Evolutionary conservation across 2,329 filamentous ascomycete species (phyloP).

Genomic region (Diplocarpon rosae): DNA sequence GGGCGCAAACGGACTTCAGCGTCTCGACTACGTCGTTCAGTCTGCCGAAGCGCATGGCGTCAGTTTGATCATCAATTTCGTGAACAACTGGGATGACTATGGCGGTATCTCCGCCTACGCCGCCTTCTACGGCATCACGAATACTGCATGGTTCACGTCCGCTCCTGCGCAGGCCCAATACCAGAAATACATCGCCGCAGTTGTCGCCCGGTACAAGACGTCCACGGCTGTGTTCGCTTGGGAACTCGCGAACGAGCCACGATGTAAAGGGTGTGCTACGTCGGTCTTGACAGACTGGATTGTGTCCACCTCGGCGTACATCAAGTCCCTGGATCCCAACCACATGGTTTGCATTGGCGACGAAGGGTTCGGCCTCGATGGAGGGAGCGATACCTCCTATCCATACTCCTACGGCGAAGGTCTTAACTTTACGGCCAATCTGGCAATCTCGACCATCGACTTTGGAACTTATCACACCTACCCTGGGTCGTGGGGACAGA

Average conservation of each 20-base stretch:
- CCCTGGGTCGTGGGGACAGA: slow-evolving; percentile 32
- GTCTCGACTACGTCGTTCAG: slow-evolving; percentile 52
- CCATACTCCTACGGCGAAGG: slow-evolving; percentile 33
- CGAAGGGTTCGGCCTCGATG: slow-evolving; percentile 42
- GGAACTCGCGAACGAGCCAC: slow-evolving; percentile 60
- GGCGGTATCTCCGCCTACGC: slow-evolving; percentile 52
- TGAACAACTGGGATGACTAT: slow-evolving; percentile 62
- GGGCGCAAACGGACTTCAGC: slow-evolving; percentile 49
- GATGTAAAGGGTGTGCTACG: slow-evolving; percentile 49
- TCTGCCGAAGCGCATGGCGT: slow-evolving; percentile 47
- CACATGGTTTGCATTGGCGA: slow-evolving; percentile 56
- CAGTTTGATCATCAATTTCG: slow-evolving; percentile 54
- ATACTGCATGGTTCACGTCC: slow-evolving; percentile 44
- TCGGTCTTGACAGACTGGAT: slow-evolving; percentile 52
- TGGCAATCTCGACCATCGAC: slow-evolving; percentile 35
- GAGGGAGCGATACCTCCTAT: slow-evolving; percentile 31
- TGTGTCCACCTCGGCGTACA: slow-evolving; percentile 43
- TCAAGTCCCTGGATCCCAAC: slow-evolving; percentile 49
- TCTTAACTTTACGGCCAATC: slow-evolving; percentile 35
- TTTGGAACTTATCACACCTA: slow-evolving; percentile 45
- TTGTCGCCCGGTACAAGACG: slow-evolving; percentile 48
- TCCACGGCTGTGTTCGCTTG: slow-evolving; percentile 54
- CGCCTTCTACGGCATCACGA: slow-evolving; percentile 41
- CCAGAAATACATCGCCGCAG: slow-evolving; percentile 43
- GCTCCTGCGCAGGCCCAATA: slow-evolving; percentile 44